Percentiles rank a stretch among this genome's conserved stretches.
These are phyloP conservation scores for Vitis amurensis DNA, from an alignment of 164 flowering plant species.

Conservation along the genomic window DNA sequence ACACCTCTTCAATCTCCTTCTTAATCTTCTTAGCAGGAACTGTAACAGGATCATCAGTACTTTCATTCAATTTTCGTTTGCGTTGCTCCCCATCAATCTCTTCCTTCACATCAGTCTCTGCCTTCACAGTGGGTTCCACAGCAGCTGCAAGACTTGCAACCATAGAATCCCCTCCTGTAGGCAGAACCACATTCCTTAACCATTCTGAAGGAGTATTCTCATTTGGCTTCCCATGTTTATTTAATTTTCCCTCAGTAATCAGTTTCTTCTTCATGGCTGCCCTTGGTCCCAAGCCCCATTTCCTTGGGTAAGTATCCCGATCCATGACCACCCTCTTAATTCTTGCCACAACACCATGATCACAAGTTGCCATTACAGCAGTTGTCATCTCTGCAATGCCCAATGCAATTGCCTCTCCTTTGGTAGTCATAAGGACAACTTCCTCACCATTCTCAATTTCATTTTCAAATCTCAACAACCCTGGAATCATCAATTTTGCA, in stretches of 20 bases:
- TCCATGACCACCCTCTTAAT: conserved; percentile 92
- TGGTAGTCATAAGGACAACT: conserved; percentile 77
- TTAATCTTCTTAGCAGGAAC: conserved; percentile 37
- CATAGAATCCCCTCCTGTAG: conserved; percentile 62
- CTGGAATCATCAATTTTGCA: conserved; percentile 82
- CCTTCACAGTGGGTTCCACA: conserved; percentile 12
- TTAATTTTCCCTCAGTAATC: conserved; percentile 59
- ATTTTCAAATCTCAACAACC: conserved; percentile 77
- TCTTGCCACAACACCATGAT: conserved; percentile 78
- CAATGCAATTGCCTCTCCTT: conserved; percentile 79
- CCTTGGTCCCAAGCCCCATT: conserved; percentile 81
- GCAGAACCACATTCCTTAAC: conserved; percentile 64
- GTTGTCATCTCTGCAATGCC: conserved; percentile 88
- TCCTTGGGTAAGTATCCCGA: conserved; percentile 79
- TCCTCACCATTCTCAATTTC: conserved; percentile 75
- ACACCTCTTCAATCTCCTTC: conserved; percentile 18
- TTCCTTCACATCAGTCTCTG: conserved; percentile 5
- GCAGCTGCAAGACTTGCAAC: conserved; percentile 63
- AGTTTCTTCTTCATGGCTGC: conserved; percentile 84
- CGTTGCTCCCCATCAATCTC: conserved; percentile 28
- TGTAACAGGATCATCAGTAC: conserved; percentile 27
- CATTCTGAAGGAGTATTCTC: conserved; percentile 72
- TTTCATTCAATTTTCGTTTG: conserved; percentile 46
- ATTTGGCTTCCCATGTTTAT: conserved; percentile 77
- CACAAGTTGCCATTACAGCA: conserved; percentile 84